phyloP scores from a whole-genome alignment of 768 basidiomycete genomes.

The Auricularia sp. region DNA sequence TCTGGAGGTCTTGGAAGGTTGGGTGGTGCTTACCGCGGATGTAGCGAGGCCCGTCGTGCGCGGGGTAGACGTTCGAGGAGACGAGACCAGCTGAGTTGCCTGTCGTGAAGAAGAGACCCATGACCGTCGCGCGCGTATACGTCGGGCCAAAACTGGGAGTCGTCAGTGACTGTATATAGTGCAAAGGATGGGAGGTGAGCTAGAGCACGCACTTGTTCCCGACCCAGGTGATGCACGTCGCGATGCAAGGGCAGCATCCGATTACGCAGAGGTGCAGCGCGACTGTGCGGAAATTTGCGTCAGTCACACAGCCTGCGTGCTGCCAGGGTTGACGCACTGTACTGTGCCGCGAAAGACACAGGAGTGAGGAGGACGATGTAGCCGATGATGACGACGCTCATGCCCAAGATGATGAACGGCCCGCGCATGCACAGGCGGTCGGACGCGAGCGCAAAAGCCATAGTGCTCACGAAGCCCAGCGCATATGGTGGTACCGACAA shows the following conservation, averaged over 20 bases:
- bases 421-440: conserved; percentile 25
- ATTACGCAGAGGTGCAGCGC: conserved; percentile 3
- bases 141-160: conserved; percentile 10
- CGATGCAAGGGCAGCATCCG: conserved; percentile 3
- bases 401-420: conserved; percentile 18
- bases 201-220: conserved; percentile 10
- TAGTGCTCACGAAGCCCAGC: conserved; percentile 28
- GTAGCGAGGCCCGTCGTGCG: conserved; percentile 12
- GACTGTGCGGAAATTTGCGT: not conserved
- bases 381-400: conserved; percentile 8
- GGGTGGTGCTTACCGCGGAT: conserved; percentile 6
- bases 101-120: conserved; percentile 18
- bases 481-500: conserved; percentile 24
- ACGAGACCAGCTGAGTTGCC: conserved; percentile 19
- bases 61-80: conserved; percentile 12
- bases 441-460: conserved; percentile 22
- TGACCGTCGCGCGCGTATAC: conserved; percentile 16
- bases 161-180: not conserved
- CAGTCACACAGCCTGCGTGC: not conserved
- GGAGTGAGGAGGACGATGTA: conserved; percentile 9
- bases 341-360: conserved; percentile 5
- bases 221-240: conserved; percentile 13
- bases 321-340: not conserved
- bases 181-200: not conserved
- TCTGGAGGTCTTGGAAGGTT: not conserved